A percentile compares a stretch with the other conserved stretches of the same genome.
These are phyloP conservation scores for Tubosaeta sp. DNA, from an alignment of 768 basidiomycete genomes.

Conservation along the genomic window DNA sequence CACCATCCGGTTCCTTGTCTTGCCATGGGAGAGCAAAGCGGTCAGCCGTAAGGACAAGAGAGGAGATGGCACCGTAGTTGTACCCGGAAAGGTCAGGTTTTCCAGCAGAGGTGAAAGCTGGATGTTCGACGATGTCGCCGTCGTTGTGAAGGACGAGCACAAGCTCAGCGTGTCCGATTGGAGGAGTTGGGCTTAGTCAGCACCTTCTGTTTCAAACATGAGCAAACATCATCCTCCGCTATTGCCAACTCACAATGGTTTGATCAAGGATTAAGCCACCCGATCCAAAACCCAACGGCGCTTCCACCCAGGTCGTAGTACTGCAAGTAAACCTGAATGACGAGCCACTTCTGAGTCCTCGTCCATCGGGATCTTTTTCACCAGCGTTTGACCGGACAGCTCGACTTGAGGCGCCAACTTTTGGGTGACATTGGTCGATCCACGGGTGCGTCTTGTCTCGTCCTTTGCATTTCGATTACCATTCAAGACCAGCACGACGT, in stretches of 20 bases:
- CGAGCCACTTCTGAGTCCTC: slow-evolving; percentile 29
- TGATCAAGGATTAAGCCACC: too few relatives aligned
- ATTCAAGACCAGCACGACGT: slow-evolving; percentile 56
- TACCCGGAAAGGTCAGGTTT: slow-evolving; percentile 86
- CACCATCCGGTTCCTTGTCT: slow-evolving; percentile 96
- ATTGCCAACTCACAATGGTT: too few relatives aligned
- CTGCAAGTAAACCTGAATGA: slow-evolving; percentile 35
- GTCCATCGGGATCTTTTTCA: slow-evolving; percentile 26
- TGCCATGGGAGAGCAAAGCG: slow-evolving; percentile 73
- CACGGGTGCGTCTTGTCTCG: slow-evolving; percentile 54
- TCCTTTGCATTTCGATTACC: slow-evolving; percentile 7
- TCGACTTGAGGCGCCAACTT: slow-evolving; percentile 84
- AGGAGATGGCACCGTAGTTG: slow-evolving; percentile 95
- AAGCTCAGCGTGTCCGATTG: too few relatives aligned
- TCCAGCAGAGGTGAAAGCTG: slow-evolving; percentile 21
- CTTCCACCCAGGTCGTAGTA: slow-evolving; percentile 20
- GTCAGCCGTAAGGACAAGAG: slow-evolving; percentile 91
- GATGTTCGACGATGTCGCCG: slow-evolving; percentile 8
- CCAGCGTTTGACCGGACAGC: slow-evolving; percentile 31
- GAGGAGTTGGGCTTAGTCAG: slow-evolving; percentile 8
- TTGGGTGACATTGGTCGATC: slow-evolving; percentile 93
- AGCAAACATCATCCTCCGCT: too few relatives aligned
- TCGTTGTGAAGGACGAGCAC: slow-evolving; percentile 9
- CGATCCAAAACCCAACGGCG: slow-evolving; percentile 8
- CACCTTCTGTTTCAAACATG: slow-evolving; percentile 17